These are phyloP conservation scores for Xylaria sp. DNA, from an alignment of 2,329 filamentous ascomycete species.

Conservation along the genomic window DNA sequence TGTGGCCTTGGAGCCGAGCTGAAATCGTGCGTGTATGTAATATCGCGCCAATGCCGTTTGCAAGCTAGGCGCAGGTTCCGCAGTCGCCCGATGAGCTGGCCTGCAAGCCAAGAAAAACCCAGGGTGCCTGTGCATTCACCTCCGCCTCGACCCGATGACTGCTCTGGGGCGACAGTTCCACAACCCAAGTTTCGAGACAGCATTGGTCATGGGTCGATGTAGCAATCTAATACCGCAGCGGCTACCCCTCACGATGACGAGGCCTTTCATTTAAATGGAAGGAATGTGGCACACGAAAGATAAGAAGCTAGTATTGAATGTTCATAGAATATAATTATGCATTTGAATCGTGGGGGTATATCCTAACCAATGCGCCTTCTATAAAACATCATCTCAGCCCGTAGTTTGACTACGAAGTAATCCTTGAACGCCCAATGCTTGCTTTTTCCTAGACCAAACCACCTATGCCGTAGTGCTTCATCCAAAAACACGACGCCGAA, in stretches of 20 bases:
- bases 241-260: conserved; percentile 26
- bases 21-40: neutral
- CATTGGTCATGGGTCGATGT: neutral
- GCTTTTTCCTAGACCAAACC: conserved; percentile 23
- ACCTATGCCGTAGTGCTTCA: conserved; percentile 17
- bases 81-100: neutral
- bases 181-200: neutral
- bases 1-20: neutral
- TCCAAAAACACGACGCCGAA: conserved; percentile 50
- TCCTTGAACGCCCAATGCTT: conserved; percentile 33
- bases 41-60: neutral
- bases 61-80: neutral
- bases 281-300: conserved; percentile 10
- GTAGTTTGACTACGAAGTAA: conserved; percentile 5
- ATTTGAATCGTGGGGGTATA: conserved; percentile 36
- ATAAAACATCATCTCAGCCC: conserved; percentile 20
- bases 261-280: conserved; percentile 3
- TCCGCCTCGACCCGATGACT: neutral
- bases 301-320: conserved; percentile 7
- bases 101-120: conserved; percentile 6
- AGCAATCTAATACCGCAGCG: conserved; percentile 10
- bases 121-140: neutral
- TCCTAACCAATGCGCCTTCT: conserved; percentile 36
- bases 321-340: conserved; percentile 19
- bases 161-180: neutral